Conservation (phyloP, 169 alveolate genomes). For the Plasmodium malariae region DNA sequence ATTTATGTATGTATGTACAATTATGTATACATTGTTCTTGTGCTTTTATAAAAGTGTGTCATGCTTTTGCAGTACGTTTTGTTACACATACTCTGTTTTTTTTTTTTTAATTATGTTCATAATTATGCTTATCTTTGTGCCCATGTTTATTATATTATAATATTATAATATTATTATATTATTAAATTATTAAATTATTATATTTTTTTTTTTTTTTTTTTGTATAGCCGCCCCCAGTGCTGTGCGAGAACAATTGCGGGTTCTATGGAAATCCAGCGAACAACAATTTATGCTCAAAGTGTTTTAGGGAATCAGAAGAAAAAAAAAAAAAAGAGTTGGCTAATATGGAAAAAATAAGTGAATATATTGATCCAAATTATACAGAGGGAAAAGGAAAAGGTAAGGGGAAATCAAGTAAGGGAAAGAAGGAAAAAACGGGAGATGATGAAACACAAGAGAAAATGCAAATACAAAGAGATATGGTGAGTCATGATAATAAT, state of each 20-base stretch:
- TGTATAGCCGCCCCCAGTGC: conserved; percentile 83
- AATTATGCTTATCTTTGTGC: too few relatives aligned
- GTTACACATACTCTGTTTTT: too few relatives aligned
- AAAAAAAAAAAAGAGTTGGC: conserved; percentile 75
- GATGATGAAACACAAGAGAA: conserved; percentile 7
- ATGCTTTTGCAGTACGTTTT: too few relatives aligned
- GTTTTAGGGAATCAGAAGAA: conserved; percentile 89
- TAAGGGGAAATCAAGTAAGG: conserved; percentile 23
- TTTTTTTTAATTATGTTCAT: too few relatives aligned
- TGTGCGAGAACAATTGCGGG: conserved; percentile 93
- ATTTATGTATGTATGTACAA: too few relatives aligned
- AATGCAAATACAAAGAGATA: background rate
- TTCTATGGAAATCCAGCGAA: conserved; percentile 94
- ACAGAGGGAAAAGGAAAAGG: conserved; percentile 14
- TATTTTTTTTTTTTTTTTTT: conserved; percentile 1
- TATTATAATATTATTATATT: too few relatives aligned
- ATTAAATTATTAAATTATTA: too few relatives aligned
- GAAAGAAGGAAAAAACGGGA: conserved; percentile 11
- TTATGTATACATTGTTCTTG: too few relatives aligned
- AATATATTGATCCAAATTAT: conserved; percentile 34
- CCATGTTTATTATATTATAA: too few relatives aligned
- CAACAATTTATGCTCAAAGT: conserved; percentile 92
- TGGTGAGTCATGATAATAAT: background rate
- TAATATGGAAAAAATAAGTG: conserved; percentile 36
- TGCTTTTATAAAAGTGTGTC: too few relatives aligned